Conservation (phyloP, 2,329 filamentous ascomycete genomes). For the Calonectria montana region DNA sequence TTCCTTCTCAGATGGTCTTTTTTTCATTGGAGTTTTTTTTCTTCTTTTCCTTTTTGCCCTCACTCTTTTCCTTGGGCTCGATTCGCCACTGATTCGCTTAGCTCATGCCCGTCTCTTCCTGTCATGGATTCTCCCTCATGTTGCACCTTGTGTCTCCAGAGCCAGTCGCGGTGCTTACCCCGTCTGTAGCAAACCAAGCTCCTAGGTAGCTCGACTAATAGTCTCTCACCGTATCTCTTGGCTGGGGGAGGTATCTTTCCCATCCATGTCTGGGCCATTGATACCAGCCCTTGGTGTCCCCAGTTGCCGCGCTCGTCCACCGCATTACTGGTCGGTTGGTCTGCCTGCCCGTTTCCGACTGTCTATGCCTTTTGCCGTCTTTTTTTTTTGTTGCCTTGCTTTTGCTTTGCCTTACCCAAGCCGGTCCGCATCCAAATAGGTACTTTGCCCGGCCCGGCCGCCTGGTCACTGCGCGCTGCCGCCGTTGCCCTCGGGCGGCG, state of each 20-base stretch:
- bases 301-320: neutral
- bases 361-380: neutral
- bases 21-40: neutral
- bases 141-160: neutral
- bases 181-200: neutral
- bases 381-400: neutral
- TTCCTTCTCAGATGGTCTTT: neutral
- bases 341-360: neutral
- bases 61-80: neutral
- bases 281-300: neutral
- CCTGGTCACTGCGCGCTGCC: conserved; percentile 13
- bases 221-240: neutral
- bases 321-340: neutral
- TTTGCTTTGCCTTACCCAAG: neutral
- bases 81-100: neutral
- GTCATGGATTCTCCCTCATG: neutral
- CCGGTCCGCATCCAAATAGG: neutral
- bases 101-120: neutral
- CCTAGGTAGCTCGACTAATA: neutral
- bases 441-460: neutral
- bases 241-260: neutral
- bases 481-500: conserved; percentile 5
- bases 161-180: neutral
- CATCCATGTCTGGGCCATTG: neutral
- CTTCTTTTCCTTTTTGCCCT: neutral